A percentile compares a stretch with the other conserved stretches of the same genome.
Conservation (phyloP, 2,329 filamentous ascomycete genomes). For the Fusarium mundagurra region DNA sequence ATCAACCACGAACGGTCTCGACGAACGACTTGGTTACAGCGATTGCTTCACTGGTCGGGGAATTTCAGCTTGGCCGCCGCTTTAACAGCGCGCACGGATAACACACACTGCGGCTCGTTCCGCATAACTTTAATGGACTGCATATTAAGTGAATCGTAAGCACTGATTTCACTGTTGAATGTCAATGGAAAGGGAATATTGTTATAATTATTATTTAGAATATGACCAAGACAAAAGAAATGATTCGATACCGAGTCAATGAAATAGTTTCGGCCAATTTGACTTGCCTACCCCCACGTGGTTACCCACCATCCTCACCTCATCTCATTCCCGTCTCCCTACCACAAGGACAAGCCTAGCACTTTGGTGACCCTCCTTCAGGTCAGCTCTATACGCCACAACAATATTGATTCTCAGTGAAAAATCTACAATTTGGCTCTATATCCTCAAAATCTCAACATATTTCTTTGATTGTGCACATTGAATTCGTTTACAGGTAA, state of each 20-base stretch:
- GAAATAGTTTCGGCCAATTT: conserved; percentile 14
- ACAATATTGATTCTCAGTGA: not conserved
- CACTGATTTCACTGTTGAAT: not conserved
- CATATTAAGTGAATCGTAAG: not conserved
- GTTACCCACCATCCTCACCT: conserved; percentile 27
- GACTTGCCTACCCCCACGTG: conserved; percentile 28
- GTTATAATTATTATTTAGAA: not conserved
- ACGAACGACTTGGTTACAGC: not conserved
- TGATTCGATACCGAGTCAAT: conserved; percentile 20
- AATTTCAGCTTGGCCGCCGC: not conserved
- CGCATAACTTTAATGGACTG: not conserved
- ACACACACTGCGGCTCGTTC: not conserved
- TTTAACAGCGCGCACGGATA: not conserved
- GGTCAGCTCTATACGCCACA: conserved; percentile 22
- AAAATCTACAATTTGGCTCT: not conserved
- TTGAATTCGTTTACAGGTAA: not conserved
- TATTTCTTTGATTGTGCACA: fast-evolving
- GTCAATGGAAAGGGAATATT: not conserved
- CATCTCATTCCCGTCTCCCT: conserved; percentile 3
- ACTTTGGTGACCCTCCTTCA: conserved; percentile 9
- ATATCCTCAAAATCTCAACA: fast-evolving
- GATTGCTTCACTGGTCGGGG: not conserved
- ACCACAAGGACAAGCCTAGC: conserved; percentile 1
- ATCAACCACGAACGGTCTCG: too few species aligned
- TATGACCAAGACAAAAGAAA: conserved; percentile 43